These are phyloP conservation scores for Colletotrichum sidae DNA, from an alignment of 2,329 filamentous ascomycete genomes.

Conservation along the genomic window DNA sequence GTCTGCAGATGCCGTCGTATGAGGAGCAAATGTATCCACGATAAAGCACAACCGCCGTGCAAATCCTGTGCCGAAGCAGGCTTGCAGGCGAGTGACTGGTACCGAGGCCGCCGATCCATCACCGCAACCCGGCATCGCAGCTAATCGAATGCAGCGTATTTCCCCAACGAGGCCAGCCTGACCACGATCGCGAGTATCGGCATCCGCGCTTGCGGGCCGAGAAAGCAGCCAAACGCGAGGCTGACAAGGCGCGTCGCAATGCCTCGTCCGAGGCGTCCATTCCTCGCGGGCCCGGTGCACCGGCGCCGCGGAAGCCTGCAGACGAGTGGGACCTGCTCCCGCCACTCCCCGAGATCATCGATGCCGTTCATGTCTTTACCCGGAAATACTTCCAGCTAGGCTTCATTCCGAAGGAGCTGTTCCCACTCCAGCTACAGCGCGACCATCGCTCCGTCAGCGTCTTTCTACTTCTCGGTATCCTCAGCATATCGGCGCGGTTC, in stretches of 20 bases:
- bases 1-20: slow-evolving; percentile 64
- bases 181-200: slow-evolving; percentile 66
- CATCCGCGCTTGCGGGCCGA: slow-evolving; percentile 65
- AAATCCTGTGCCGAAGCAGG: slow-evolving; percentile 63
- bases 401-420: slow-evolving; percentile 66
- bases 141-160: slow-evolving; percentile 55
- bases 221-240: slow-evolving; percentile 55
- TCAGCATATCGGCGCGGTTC: slow-evolving; percentile 68
- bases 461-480: slow-evolving; percentile 66
- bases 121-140: neutral
- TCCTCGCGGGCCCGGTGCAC: slow-evolving; percentile 26
- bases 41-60: slow-evolving; percentile 61
- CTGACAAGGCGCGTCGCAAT: slow-evolving; percentile 50
- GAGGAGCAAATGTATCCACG: slow-evolving; percentile 67
- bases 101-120: slow-evolving; percentile 22
- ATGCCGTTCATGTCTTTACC: slow-evolving; percentile 65
- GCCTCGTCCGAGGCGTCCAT: slow-evolving; percentile 43
- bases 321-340: slow-evolving; percentile 65
- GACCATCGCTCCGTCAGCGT: slow-evolving; percentile 62
- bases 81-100: slow-evolving; percentile 63
- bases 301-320: slow-evolving; percentile 39
- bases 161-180: slow-evolving; percentile 63
- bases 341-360: slow-evolving; percentile 60
- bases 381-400: slow-evolving; percentile 69
- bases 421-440: slow-evolving; percentile 58